These are phyloP conservation scores for Penicillium turbatum DNA, from an alignment of 495 filamentous ascomycete species.

Conservation along the genomic window DNA sequence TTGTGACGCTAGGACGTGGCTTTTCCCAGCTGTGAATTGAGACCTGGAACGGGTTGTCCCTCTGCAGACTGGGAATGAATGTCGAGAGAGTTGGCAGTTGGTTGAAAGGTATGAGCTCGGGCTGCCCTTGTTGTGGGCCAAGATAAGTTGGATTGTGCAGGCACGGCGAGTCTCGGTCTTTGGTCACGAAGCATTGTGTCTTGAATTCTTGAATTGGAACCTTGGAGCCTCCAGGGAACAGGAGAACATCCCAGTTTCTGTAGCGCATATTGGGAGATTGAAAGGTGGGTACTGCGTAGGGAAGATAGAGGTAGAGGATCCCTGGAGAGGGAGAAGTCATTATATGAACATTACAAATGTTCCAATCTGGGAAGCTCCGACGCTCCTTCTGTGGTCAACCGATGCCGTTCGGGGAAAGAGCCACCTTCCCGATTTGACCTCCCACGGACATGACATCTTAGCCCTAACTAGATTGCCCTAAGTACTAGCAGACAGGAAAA, in stretches of 20 bases:
- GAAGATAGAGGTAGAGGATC: slow-evolving; percentile 21
- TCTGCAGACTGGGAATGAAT: slow-evolving; percentile 66
- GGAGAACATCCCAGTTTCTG: slow-evolving; percentile 78
- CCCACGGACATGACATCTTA: no score
- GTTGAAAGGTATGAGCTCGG: slow-evolving; percentile 31
- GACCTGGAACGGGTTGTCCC: slow-evolving; percentile 61
- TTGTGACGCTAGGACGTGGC: slow-evolving; percentile 58
- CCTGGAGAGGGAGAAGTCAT: slow-evolving; percentile 1
- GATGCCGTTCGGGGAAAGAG: no score
- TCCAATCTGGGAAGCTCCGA: no score
- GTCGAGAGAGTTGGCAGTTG: slow-evolving; percentile 68
- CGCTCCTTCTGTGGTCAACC: no score
- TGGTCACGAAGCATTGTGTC: slow-evolving; percentile 72
- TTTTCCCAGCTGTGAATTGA: slow-evolving; percentile 80
- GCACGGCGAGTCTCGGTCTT: slow-evolving; percentile 50
- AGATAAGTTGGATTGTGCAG: slow-evolving; percentile 31
- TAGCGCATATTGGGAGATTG: slow-evolving; percentile 60
- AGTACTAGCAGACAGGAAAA: no score
- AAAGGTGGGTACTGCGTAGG: slow-evolving; percentile 1
- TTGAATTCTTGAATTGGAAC: slow-evolving; percentile 83
- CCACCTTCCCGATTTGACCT: no score
- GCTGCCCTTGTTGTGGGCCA: slow-evolving; percentile 23
- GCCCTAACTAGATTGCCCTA: no score
- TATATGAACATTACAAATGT: no score
- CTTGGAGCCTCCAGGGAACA: slow-evolving; percentile 63